Evolutionary conservation across 345 rosid species (phyloP).

Genomic region (Salix arbutifolia): DNA sequence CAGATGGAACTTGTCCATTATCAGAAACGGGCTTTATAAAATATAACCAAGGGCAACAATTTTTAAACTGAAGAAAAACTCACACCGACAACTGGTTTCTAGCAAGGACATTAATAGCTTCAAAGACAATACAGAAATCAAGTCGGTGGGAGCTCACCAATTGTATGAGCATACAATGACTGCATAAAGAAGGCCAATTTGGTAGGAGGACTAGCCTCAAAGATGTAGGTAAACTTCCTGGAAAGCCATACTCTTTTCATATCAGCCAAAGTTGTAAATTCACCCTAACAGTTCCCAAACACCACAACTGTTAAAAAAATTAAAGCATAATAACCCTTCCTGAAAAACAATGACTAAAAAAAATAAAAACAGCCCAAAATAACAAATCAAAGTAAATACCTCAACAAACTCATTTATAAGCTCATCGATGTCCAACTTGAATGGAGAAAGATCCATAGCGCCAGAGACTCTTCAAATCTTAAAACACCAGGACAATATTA

Average conservation of each 20-base stretch:
- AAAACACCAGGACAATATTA: too few species aligned
- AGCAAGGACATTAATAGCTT: not conserved
- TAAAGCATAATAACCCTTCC: not conserved
- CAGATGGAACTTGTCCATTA: not conserved
- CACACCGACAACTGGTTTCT: not conserved
- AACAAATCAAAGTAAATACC: slow-evolving; percentile 22
- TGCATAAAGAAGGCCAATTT: slow-evolving; percentile 61
- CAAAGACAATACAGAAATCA: not conserved
- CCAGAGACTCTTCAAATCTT: not conserved
- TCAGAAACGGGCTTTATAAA: too few species aligned
- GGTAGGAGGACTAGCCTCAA: slow-evolving; percentile 45
- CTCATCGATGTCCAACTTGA: slow-evolving; percentile 60
- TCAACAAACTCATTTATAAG: slow-evolving; percentile 47
- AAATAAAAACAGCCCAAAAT: not conserved
- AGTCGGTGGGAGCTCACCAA: slow-evolving; percentile 28
- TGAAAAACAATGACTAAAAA: not conserved
- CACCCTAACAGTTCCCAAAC: slow-evolving; percentile 30
- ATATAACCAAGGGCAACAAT: too few species aligned
- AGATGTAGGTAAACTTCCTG: slow-evolving; percentile 55
- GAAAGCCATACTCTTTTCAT: slow-evolving; percentile 65
- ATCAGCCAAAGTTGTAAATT: slow-evolving; percentile 41
- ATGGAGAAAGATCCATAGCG: slow-evolving; percentile 40
- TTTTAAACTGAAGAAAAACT: not conserved
- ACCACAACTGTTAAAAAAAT: not conserved
- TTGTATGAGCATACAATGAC: slow-evolving; percentile 57